phyloP scores from a whole-genome alignment of 345 rosid species.

The Syzygium aromaticum region DNA sequence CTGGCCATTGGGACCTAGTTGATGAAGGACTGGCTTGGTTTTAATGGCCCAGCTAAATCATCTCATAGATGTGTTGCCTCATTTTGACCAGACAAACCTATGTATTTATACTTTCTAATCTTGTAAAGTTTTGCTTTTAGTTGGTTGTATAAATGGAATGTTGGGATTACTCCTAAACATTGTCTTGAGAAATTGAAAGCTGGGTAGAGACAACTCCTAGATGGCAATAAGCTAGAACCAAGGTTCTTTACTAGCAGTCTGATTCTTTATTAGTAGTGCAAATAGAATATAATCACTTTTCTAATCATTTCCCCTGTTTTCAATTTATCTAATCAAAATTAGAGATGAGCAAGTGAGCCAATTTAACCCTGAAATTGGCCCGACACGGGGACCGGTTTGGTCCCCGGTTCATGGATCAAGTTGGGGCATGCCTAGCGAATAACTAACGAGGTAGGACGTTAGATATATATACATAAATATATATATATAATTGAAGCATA shows the following conservation, averaged over 20 bases:
- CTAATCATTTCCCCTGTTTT: not conserved
- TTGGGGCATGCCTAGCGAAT: not conserved
- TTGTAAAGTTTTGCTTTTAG: not conserved
- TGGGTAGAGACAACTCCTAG: not conserved
- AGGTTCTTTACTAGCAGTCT: not conserved
- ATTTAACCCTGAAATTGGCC: not conserved
- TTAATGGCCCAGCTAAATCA: not conserved
- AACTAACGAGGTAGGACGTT: too few relatives aligned
- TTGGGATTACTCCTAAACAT: not conserved
- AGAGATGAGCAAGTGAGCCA: not conserved
- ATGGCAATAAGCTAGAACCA: constrained; percentile 65
- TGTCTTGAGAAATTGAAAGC: not conserved
- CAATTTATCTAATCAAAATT: not conserved
- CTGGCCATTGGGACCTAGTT: not conserved
- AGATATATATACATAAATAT: too few relatives aligned
- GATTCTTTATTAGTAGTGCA: too few relatives aligned
- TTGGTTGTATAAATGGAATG: not conserved
- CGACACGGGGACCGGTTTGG: not conserved
- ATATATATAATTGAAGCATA: not conserved
- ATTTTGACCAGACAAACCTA: not conserved
- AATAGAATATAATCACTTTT: not conserved
- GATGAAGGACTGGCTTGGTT: not conserved
- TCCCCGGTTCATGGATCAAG: not conserved
- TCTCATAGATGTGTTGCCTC: not conserved
- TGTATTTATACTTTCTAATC: not conserved